Conservation (phyloP, 2,329 filamentous ascomycete species). For the Conoideocrella luteorostrata region DNA sequence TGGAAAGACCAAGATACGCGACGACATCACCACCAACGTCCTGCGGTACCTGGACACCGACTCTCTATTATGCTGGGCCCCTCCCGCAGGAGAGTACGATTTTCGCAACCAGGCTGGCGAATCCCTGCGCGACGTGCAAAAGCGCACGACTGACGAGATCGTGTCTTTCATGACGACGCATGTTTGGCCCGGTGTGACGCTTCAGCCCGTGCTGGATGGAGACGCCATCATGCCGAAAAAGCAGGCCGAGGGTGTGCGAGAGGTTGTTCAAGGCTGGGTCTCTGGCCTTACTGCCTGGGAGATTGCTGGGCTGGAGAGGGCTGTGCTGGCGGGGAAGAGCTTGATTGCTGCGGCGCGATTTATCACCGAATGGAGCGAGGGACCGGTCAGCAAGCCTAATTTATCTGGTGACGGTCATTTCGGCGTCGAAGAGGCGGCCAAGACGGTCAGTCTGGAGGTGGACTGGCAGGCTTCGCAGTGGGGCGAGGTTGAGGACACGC, state of each 20-base stretch:
- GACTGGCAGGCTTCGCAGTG: conserved; percentile 84
- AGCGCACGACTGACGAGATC: conserved; percentile 61
- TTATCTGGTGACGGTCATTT: conserved; percentile 40
- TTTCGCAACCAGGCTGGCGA: conserved; percentile 41
- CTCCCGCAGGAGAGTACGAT: conserved; percentile 44
- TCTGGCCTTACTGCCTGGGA: conserved; percentile 67
- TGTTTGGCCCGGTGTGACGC: conserved; percentile 78
- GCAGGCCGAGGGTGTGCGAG: conserved; percentile 68
- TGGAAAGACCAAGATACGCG: conserved; percentile 47
- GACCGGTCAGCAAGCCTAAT: conserved; percentile 48
- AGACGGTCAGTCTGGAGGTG: conserved; percentile 75
- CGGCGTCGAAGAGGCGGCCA: conserved; percentile 75
- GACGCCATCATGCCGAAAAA: conserved; percentile 68
- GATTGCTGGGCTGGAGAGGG: conserved; percentile 79
- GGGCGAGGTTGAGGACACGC: conserved; percentile 97
- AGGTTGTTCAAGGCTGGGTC: conserved; percentile 75
- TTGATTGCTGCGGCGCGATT: conserved; percentile 70
- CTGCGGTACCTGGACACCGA: conserved; percentile 90
- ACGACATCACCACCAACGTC: conserved; percentile 58
- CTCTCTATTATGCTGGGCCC: conserved; percentile 83
- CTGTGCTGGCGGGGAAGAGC: conserved; percentile 79
- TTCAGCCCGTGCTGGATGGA: conserved; percentile 72
- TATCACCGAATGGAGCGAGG: conserved; percentile 81
- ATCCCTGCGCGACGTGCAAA: conserved; percentile 67
- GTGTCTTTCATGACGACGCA: conserved; percentile 62